Evolutionary conservation across 106 monocot species (phyloP).

Genomic region (Vanilla planifolia): DNA sequence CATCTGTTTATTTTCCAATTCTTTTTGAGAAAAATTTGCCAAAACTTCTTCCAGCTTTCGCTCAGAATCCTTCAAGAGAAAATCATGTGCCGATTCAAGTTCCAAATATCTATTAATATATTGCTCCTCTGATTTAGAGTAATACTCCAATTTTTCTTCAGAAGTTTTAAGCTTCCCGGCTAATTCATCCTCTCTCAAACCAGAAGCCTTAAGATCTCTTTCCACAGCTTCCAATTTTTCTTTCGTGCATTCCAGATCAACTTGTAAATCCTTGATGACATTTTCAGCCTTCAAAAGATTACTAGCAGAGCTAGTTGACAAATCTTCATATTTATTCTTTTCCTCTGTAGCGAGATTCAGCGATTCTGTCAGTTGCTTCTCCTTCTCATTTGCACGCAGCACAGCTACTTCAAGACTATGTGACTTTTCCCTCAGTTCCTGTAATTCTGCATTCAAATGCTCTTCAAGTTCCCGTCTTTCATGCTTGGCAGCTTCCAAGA

Average conservation of each 20-base stretch:
- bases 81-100: conserved; percentile 38
- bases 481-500: conserved; percentile 33
- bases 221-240: conserved; percentile 32
- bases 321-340: conserved; percentile 44
- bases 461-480: conserved; percentile 31
- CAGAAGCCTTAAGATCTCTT: conserved; percentile 37
- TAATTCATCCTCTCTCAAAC: conserved; percentile 43
- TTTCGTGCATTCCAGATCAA: conserved; percentile 25
- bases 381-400: conserved; percentile 45
- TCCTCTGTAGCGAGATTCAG: conserved; percentile 37
- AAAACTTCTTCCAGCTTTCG: conserved; percentile 43
- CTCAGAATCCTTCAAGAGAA: conserved; percentile 52
- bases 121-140: conserved; percentile 33
- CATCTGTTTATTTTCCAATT: conserved; percentile 41
- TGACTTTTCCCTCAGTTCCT: conserved; percentile 43
- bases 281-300: conserved; percentile 43
- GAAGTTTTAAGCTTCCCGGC: conserved; percentile 35
- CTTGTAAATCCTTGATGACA: conserved; percentile 27
- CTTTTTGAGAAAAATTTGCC: conserved; percentile 42
- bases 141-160: conserved; percentile 55
- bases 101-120: conserved; percentile 49
- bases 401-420: conserved; percentile 30
- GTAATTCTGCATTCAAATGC: conserved; percentile 34
- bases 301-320: conserved; percentile 20
- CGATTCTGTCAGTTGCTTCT: conserved; percentile 39